A percentile compares a stretch with the other conserved stretches of the same genome.
Evolutionary conservation across 371 early-diverging fungal genomes (phyloP).

Genomic region (Lichtheimia ornata): DNA sequence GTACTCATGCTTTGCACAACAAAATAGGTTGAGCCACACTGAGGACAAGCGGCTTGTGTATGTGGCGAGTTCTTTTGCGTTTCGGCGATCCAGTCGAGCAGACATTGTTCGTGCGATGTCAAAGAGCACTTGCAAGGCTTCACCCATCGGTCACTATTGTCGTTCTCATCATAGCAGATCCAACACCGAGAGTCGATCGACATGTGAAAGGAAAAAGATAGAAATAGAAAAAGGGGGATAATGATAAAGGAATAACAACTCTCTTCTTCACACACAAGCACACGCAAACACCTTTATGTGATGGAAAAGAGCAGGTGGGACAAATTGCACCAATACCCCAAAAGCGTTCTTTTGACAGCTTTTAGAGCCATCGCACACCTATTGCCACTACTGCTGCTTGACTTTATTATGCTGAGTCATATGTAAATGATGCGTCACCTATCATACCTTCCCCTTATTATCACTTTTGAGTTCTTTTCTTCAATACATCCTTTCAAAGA

Average conservation of each 20-base stretch:
- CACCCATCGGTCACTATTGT: constrained; percentile 61
- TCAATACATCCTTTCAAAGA: too few species aligned
- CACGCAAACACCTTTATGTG: too few species aligned
- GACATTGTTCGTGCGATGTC: constrained; percentile 72
- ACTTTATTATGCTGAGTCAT: too few species aligned
- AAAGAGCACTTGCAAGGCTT: constrained; percentile 77
- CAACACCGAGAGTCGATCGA: constrained; percentile 45
- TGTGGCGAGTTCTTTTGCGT: constrained; percentile 60
- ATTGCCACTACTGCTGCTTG: too few species aligned
- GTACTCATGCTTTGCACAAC: constrained; percentile 57
- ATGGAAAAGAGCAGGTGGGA: too few species aligned
- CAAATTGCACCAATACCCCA: too few species aligned
- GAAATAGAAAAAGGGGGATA: constrained; percentile 1
- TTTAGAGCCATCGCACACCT: too few species aligned
- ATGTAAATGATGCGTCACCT: too few species aligned
- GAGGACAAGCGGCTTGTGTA: constrained; percentile 76
- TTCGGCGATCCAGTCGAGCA: constrained; percentile 78
- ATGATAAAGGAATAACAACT: not conserved
- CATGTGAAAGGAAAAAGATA: not conserved
- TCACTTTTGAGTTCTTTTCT: too few species aligned
- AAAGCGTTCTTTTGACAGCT: too few species aligned
- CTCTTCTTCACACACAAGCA: too few species aligned
- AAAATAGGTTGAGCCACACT: constrained; percentile 69
- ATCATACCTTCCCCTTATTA: too few species aligned
- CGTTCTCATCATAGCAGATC: constrained; percentile 72